Evolutionary conservation across 371 early-diverging fungal genomes (phyloP), one percentile per base, ranked within the genome.

Genomic region (Basidiobolus meristosporus): DNA sequence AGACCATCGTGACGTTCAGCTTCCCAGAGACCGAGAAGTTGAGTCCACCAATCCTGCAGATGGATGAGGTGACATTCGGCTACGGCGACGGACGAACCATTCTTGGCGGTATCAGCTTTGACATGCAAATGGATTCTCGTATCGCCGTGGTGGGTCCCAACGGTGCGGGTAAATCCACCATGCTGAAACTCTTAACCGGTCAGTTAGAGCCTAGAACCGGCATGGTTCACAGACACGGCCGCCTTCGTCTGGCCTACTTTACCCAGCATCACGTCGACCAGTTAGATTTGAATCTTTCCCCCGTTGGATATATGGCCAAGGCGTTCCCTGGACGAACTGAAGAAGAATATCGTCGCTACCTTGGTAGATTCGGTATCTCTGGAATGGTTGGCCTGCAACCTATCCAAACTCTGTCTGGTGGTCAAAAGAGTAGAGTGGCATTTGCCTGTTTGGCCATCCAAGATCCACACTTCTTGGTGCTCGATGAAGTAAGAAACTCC

Each of bases 261-360:
- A 84, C 90, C 37, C 99, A 99, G 63, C 98, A 98, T 51, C 91
- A 90, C 54, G 88, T 92, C 28, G 98, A 97, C 57, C 92, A 91
- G 51, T 65, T 97, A 37, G 88, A 86, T 54, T 61, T 92, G 34
- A 74, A 63, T 34, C 63, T 69, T 41, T 70, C 76, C 7, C 77
- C 90, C 2, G 91, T 93, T 9, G 84, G 71, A n/a, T 90, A 85
- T 45, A 70, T 97, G 73, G 65, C 69, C 22, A 68, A 65, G 45
- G 70, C 62, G 46, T 97, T 65, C 63, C 96, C 98, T 5, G 96
- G 93, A 15, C 70, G 72, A 54, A 68, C 70, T 9, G 93, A 93
- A 44, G 93, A 95, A 56, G 95, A 97, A 51, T 95, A 90, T 51
- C 79, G 98, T 52, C 66, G 91, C 17, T 77, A 87, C 44, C 56